Evolutionary conservation across 176 grass and related monocot species (phyloP), one percentile per base, ranked within the genome.

Genomic region (Ananas comosus): DNA sequence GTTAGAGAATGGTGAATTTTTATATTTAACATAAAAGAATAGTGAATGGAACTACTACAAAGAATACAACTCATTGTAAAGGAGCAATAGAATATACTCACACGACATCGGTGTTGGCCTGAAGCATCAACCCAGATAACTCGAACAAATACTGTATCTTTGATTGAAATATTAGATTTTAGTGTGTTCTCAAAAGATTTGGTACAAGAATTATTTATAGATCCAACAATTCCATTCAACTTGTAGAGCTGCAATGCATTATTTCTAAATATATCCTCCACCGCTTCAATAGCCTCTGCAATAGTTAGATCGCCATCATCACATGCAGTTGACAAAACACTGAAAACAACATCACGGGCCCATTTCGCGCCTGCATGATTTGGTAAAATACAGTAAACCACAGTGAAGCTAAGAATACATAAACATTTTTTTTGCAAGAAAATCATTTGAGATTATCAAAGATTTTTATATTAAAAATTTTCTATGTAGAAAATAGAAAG

Each of bases 101-200:
- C 93, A 50, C 93, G 88, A 18, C 93, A 97, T 87, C 93, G 83
- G 81, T 85, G 54, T 92, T 97, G 89, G 65, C 81, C 93, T 69
- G 93, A 97, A 78, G 83, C 69, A 90, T 97, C 93, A 23, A 49
- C 74, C 93, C 93, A 97, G 71, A 92, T 68, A 13, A 97, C 76
- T 64, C 93, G 93, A 72, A 97, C 86, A 77, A 97, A 97, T 51
- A 87, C 64, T 21, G 90, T 59, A 59, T 91, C 81, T 76, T 85
- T 68, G 65, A 53, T 14, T 12, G 66, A 71, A 67, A 69, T 64
- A 53, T 50, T 69, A 79, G 68, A 86, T 63, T 66, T 76, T 11
- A 80, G 66, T 48, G 65, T 68, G 47, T 10, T 82, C 47, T 70
- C 47, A 57, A 33, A 27, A 75, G 56, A 51, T 71, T 69, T 65